Base-by-base conservation (phyloP, 2,329 filamentous ascomycete genomes). In the Cladophialophora yegresii region DNA sequence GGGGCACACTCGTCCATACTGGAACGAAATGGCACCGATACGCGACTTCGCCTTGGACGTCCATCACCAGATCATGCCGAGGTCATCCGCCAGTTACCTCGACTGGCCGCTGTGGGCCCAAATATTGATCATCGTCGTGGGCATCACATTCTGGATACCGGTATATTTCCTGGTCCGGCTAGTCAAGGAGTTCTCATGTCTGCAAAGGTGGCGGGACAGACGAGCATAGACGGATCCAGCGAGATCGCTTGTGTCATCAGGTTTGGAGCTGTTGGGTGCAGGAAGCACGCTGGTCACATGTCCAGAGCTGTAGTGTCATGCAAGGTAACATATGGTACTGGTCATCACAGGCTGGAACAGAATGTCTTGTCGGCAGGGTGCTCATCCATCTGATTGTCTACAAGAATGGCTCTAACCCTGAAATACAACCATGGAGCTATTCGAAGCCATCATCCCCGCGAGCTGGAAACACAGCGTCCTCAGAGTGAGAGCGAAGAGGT, bases 51-150 rank as follows among this genome's bases (percentile, higher is more conserved):
- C 32, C 30, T 30, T 9, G 13, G 1, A 50, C 23, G 10, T 12
- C 45, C 45, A 45, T 12, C 30, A 58, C 40, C 16, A 49, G 8
- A 61, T 63, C 10, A 7, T 64, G 7, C 45, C 28, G 16, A 57
- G 60, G 33, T 61, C 56, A 26, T 49, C 51, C 8, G 53, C 33
- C 13, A 61, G 61, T 33, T 66, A 63, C 56, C 55, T 65, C 8
- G 50, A 60, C 8, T 69, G 64, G 62, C 67, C 67, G 2, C 30
- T 63, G 12, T 69, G 67, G 67, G 55, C 62, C 16, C 67, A 65
- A 51, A 64, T 69, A 30, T 43, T 69, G 36, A 33, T 69, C n/a
- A 32, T 63, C 8, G 58, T 69, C 9, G 23, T 60, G 33, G 50
- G 23, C 6, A 51, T 65, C 32, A 69, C 67, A n/a, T 30, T 67